These are phyloP conservation scores for Paxillus ammoniavirescens DNA, from an alignment of 768 basidiomycete species.

Conservation along the genomic window DNA sequence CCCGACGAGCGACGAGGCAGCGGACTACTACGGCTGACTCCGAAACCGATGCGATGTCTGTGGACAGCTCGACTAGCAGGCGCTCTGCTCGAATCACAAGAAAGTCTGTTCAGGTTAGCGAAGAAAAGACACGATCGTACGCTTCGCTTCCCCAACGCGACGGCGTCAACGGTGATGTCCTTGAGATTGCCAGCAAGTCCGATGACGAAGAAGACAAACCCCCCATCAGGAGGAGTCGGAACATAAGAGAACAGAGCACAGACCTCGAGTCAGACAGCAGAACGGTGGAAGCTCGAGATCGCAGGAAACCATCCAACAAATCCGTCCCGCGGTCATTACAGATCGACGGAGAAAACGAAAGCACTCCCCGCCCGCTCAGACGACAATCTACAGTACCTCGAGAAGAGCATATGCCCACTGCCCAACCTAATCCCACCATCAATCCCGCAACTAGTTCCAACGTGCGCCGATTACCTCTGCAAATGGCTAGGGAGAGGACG, in stretches of 20 bases:
- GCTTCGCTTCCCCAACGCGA: not conserved
- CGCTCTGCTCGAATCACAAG: constrained; percentile 7
- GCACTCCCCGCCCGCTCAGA: constrained; percentile 24
- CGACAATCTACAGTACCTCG: not conserved
- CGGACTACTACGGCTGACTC: constrained; percentile 4
- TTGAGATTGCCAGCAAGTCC: constrained; percentile 1
- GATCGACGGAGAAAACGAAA: constrained; percentile 13
- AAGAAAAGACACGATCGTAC: not conserved
- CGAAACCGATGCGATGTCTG: constrained; percentile 30
- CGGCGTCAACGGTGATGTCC: constrained; percentile 4
- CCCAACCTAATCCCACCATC: not conserved
- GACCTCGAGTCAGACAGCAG: no score
- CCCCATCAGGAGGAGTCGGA: not conserved
- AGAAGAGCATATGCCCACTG: not conserved
- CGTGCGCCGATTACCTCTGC: constrained; percentile 12
- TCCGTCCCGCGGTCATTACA: not conserved
- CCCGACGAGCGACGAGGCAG: constrained; percentile 2
- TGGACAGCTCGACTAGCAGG: constrained; percentile 19
- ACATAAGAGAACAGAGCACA: not conserved
- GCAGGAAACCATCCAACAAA: not conserved
- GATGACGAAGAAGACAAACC: not conserved
- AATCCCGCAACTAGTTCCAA: not conserved
- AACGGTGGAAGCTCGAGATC: not conserved
- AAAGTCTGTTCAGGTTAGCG: not conserved
- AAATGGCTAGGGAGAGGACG: constrained; percentile 13